Evolutionary conservation across 192 early-diverging fungal genomes (phyloP), one percentile per base, ranked within the genome.

Genomic region (Lunasporangiospora selenospora): DNA sequence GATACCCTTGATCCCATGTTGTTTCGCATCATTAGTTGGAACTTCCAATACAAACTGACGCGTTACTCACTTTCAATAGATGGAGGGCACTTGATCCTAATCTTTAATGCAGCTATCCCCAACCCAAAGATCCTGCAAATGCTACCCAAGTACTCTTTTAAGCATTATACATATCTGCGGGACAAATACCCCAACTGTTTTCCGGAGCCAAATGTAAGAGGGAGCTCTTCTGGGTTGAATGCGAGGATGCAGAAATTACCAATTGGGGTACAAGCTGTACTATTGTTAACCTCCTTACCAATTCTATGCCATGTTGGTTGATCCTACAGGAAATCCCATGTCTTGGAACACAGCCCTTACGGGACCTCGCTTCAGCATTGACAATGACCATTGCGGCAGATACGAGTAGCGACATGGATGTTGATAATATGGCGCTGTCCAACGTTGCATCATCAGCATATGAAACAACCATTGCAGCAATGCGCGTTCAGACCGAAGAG

Each of bases 131-230:
- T 87, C 4, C 63, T 92, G 7, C 27, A 52, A 0, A 80, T 77
- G 16, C 43, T 97, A 30, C 95, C 95, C 13, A 80, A 88, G 36
- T 94, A 88, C 70, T 70, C 89, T 3, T 92, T 83, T 64, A 73
- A 77, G 42, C 92, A 96, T 64, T 83, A 90, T 30, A 78, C 83
- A 11, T 97, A 95, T 54, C 73, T 94, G 6, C 61, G 81, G 16
- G 84, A 88, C 70, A 92, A 88, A 70, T 93, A 85, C 51, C 83
- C 87, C 6, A 58, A 77, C 12, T 88, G 89, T 52, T 88, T 93
- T 46, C 90, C 88, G 7, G 81, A 85, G 29, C 45, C 83, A 27
- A 59, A 76, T 16, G 82, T 84, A 75, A n/a, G 59, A 53, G 11
- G 7, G 5, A 27, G 6, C 24, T 24, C 23, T 27, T 47, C 3